phyloP scores from a whole-genome alignment of 306 rosid species.

The Pachyrhizus erosus region DNA sequence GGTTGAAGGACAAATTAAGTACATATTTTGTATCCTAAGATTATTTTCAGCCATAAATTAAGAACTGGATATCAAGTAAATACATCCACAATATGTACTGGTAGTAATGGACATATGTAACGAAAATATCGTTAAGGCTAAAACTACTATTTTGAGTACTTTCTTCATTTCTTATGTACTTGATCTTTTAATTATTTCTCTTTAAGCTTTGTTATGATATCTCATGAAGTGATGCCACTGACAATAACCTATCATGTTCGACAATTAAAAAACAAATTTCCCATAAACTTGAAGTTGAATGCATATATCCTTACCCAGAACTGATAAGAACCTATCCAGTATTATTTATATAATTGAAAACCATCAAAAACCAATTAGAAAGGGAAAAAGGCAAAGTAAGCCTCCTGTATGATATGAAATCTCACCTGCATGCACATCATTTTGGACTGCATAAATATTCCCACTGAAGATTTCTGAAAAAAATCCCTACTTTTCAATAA shows the following conservation, averaged over 20 bases:
- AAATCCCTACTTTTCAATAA: neutral
- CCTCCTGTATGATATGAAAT: neutral
- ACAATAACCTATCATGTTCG: neutral
- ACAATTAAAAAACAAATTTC: neutral
- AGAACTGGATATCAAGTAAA: too few species aligned
- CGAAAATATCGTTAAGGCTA: neutral
- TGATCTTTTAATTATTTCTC: neutral
- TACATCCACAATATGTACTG: too few species aligned
- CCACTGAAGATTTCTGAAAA: neutral
- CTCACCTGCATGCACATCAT: neutral
- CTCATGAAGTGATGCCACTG: neutral
- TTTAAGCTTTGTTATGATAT: neutral
- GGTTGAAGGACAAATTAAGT: too few species aligned
- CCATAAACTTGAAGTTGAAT: neutral
- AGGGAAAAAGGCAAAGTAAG: too few species aligned
- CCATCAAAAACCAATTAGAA: too few species aligned
- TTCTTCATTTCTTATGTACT: neutral
- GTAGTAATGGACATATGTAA: too few species aligned
- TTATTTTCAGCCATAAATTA: too few species aligned
- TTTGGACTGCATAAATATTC: neutral
- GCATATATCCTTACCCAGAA: neutral
- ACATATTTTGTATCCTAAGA: too few species aligned
- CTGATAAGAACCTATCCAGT: neutral
- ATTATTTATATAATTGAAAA: conserved; percentile 14
- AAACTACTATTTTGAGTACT: neutral